A percentile compares a stretch with the other conserved stretches of the same genome.
phyloP scores from a whole-genome alignment of 2,329 filamentous ascomycete genomes.

The Penicillium brasilianum region DNA sequence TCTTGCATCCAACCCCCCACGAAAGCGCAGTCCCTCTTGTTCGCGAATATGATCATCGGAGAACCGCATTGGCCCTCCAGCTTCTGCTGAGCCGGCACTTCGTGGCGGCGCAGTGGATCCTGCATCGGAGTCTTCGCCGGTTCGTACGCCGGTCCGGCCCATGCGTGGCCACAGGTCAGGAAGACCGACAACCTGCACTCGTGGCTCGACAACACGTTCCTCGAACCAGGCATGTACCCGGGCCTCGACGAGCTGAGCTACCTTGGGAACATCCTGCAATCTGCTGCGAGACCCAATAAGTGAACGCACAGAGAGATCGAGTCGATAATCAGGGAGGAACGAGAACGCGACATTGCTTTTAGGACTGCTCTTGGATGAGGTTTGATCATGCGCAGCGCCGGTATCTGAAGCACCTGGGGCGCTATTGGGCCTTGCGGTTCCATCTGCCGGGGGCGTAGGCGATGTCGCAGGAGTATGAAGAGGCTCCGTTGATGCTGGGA shows the following conservation, averaged over 20 bases:
- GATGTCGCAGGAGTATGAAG: slow-evolving; percentile 43
- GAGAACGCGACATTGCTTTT: slow-evolving; percentile 90
- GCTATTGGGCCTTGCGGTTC: slow-evolving; percentile 1
- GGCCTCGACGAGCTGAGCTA: slow-evolving; percentile 68
- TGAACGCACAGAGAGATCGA: slow-evolving; percentile 68
- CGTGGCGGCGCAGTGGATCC: slow-evolving; percentile 40
- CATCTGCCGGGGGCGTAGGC: slow-evolving; percentile 33
- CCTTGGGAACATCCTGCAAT: slow-evolving; percentile 69
- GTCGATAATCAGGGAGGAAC: slow-evolving; percentile 70
- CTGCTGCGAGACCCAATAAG: slow-evolving; percentile 67
- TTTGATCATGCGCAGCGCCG: slow-evolving; percentile 21
- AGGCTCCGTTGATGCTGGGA: slow-evolving; percentile 64
- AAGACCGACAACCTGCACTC: slow-evolving; percentile 68
- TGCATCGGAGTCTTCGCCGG: slow-evolving; percentile 50
- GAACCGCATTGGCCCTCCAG: slow-evolving; percentile 30
- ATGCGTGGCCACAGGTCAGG: slow-evolving; percentile 67
- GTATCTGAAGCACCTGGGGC: slow-evolving; percentile 19
- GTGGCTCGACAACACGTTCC: slow-evolving; percentile 67
- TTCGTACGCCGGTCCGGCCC: slow-evolving; percentile 52
- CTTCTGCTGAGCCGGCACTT: slow-evolving; percentile 36
- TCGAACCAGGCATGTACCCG: slow-evolving; percentile 71
- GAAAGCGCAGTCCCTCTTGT: slow-evolving; percentile 42
- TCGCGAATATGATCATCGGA: slow-evolving; percentile 31
- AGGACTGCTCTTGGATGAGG: slow-evolving; percentile 59
- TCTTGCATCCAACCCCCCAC: slow-evolving; percentile 34